Conservation (phyloP, 2,329 filamentous ascomycete species). For the Neobulgaria alba region DNA sequence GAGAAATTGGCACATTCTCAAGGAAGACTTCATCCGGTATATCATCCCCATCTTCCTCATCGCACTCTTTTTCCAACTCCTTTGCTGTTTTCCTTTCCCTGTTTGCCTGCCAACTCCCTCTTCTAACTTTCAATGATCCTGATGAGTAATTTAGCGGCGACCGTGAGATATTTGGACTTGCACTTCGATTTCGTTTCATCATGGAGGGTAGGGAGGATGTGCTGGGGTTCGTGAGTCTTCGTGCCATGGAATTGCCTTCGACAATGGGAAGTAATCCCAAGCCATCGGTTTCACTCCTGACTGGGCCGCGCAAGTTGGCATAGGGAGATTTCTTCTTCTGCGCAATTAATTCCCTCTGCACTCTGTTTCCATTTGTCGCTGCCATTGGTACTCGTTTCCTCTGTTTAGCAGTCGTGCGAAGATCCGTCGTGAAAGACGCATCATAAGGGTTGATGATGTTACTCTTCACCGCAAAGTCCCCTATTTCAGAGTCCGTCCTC, state of each 20-base stretch:
- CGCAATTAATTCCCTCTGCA: conserved; percentile 26
- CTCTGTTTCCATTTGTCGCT: conserved; percentile 16
- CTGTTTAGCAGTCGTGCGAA: conserved; percentile 18
- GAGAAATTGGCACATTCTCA: conserved; percentile 76
- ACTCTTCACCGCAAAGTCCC: conserved; percentile 24
- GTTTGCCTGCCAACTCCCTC: conserved; percentile 59
- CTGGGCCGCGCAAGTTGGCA: conserved; percentile 22
- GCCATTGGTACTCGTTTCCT: conserved; percentile 20
- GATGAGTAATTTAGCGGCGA: conserved; percentile 19
- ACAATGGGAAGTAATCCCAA: conserved; percentile 24
- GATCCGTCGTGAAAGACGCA: conserved; percentile 18
- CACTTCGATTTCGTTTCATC: conserved; percentile 24
- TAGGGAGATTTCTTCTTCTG: conserved; percentile 15
- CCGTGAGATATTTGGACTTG: conserved; percentile 20
- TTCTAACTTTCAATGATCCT: conserved; percentile 15
- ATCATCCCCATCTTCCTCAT: conserved; percentile 68
- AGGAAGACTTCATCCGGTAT: conserved; percentile 72
- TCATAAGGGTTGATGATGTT: conserved; percentile 21
- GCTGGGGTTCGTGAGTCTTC: conserved; percentile 21
- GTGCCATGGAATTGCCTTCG: conserved; percentile 9
- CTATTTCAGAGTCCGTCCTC: conserved; percentile 22
- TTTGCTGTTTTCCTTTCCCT: conserved; percentile 56
- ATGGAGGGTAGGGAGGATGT: conserved; percentile 13
- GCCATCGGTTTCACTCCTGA: conserved; percentile 21
- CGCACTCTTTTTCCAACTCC: conserved; percentile 67